Evolutionary conservation across 208 protist species (phyloP), one percentile per base, ranked within the genome.

Genomic region (Leishmania amazonensis): DNA sequence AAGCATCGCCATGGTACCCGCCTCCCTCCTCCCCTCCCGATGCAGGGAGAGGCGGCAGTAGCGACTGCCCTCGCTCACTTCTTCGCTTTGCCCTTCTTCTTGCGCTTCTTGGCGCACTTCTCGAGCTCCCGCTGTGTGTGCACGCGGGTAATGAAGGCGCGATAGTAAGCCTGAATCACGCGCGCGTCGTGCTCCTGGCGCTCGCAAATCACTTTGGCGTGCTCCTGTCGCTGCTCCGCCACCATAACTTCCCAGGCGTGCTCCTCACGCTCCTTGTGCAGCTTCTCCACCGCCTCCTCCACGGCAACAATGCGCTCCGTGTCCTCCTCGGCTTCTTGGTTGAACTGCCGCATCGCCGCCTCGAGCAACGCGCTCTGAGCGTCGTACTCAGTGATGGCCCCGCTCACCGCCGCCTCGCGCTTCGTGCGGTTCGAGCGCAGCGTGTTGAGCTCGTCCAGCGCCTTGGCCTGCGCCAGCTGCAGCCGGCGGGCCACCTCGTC

Each of bases 91-190:
- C 85, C 75, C 74, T 85, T 90, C 76, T 89, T 92, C 83, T 91
- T 91, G n/a, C 77, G 42, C 76, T 88, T 93, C 74, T 76, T 85
- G 35, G 47, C 6, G 58, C 78, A 76, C 67, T 85, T 85, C 77
- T 94, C 90, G 47, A 84, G 67, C 76, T 89, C 80, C 75, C 83
- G 78, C 47, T 89, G 84, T 2, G 86, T 70, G 11, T 88, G 85
- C 42, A 91, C 78, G 2, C 95, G 90, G 0, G 87, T 83, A 13
- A 88, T 76, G 83, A 90, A 95, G 60, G 91, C 83, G 24, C 95
- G 88, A 83, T 91, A 97, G 88, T 94, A 98, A 0, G 93, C 94
- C 88, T 98, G 95, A 42, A 98, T 85, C 17, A 95, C 90, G n/a
- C 87, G 84, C 17, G 94, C 90, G 58, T 88, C 80, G 73, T 94